These are phyloP conservation scores for Leccinum incarnatum DNA, from an alignment of 768 basidiomycete species.

Conservation along the genomic window DNA sequence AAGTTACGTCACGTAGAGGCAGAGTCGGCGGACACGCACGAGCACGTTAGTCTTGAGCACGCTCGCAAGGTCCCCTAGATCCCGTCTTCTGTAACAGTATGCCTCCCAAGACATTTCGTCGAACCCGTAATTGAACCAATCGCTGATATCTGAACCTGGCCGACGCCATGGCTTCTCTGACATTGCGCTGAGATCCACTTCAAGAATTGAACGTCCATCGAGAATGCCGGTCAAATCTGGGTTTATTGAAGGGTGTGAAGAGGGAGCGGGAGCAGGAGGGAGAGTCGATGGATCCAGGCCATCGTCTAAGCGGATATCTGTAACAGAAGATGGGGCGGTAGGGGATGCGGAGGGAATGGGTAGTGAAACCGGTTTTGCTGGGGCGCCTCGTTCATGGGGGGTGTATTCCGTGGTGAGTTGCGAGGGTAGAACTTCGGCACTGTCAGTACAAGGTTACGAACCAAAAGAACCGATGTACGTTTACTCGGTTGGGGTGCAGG, in stretches of 20 bases:
- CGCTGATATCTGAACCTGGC: slow-evolving; percentile 89
- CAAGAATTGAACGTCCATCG: slow-evolving; percentile 77
- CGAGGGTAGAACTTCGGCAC: slow-evolving; percentile 38
- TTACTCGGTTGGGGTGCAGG: slow-evolving; percentile 34
- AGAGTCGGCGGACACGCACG: slow-evolving; percentile 42
- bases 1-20: slow-evolving; percentile 4
- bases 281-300: slow-evolving; percentile 64
- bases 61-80: slow-evolving; percentile 74
- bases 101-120: slow-evolving; percentile 96
- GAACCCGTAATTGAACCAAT: slow-evolving; percentile 99
- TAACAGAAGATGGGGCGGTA: slow-evolving; percentile 17
- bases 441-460: slow-evolving; percentile 7
- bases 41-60: slow-evolving; percentile 82
- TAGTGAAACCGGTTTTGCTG: slow-evolving; percentile 26
- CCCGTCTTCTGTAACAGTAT: slow-evolving; percentile 82
- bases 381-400: slow-evolving; percentile 61
- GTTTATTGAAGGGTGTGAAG: slow-evolving; percentile 78
- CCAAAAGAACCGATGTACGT: slow-evolving; percentile 13
- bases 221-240: slow-evolving; percentile 61
- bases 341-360: slow-evolving; percentile 22
- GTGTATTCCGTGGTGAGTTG: slow-evolving; percentile 83
- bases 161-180: slow-evolving; percentile 87
- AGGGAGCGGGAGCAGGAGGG: slow-evolving; percentile 66
- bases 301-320: slow-evolving; percentile 36
- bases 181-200: slow-evolving; percentile 74